Conservation (phyloP, 306 rosid genomes). For the Fragaria nilgerrensis region DNA sequence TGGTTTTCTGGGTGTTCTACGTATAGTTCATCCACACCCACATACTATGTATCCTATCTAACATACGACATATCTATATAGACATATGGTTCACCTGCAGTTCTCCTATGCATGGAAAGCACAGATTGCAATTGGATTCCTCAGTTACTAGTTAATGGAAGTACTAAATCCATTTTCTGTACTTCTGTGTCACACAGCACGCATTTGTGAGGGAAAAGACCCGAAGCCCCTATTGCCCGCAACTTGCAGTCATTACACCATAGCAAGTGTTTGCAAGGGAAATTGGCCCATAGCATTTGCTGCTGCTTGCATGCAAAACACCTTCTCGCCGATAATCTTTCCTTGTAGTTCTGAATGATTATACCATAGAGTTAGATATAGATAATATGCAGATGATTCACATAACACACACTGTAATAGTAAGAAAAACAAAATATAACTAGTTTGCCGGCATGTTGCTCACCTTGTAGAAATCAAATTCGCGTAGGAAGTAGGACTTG, state of each 20-base stretch:
- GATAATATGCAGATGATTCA: background rate
- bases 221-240: slow-evolving; percentile 24
- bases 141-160: background rate
- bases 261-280: slow-evolving; percentile 40
- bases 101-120: slow-evolving; percentile 10
- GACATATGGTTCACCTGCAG: background rate
- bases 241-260: slow-evolving; percentile 41
- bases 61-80: background rate
- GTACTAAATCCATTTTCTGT: slow-evolving; percentile 10
- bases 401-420: background rate
- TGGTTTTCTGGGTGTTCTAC: background rate
- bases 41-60: slow-evolving; percentile 4
- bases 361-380: background rate
- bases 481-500: slow-evolving; percentile 34
- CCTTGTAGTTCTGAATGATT: slow-evolving; percentile 28
- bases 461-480: slow-evolving; percentile 39
- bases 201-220: slow-evolving; percentile 33
- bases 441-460: background rate
- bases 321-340: slow-evolving; percentile 18
- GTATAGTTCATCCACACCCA: background rate
- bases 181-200: slow-evolving; percentile 38
- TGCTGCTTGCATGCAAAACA: slow-evolving; percentile 36
- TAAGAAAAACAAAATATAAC: background rate
- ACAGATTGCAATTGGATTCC: background rate
- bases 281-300: slow-evolving; percentile 36